Evolutionary conservation across 1,284 basidiomycete species (phyloP).

Genomic region (Schizophyllum amplum): DNA sequence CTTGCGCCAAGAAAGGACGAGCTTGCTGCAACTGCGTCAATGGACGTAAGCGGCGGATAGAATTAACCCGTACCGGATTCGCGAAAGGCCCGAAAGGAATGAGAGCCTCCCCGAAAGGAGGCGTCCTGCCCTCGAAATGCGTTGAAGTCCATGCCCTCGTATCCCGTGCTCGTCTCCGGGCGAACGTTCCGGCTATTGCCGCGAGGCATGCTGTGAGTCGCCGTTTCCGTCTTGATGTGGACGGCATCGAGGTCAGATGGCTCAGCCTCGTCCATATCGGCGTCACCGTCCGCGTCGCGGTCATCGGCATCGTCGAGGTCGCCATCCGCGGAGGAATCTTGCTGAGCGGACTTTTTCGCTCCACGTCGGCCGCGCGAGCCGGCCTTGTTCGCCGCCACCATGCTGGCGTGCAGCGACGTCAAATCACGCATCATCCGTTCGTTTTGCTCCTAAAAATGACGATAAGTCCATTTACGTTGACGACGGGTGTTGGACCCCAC

Average conservation of each 20-base stretch:
- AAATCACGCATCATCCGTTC: slow-evolving; percentile 89
- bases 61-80: too few relatives aligned
- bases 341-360: slow-evolving; percentile 1
- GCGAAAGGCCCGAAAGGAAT: too few relatives aligned
- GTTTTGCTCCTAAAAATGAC: slow-evolving; percentile 68
- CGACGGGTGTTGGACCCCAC: too few relatives aligned
- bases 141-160: slow-evolving; percentile 35
- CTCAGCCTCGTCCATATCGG: background rate
- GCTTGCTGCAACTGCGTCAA: too few relatives aligned
- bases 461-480: too few relatives aligned
- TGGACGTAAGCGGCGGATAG: too few relatives aligned
- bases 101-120: too few relatives aligned
- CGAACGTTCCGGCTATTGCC: slow-evolving; percentile 19
- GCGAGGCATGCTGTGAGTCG: too few relatives aligned
- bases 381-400: slow-evolving; percentile 66
- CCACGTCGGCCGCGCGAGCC: slow-evolving; percentile 22
- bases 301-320: background rate
- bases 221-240: background rate
- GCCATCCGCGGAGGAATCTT: background rate
- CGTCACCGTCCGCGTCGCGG: background rate
- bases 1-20: too few relatives aligned
- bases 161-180: slow-evolving; percentile 62
- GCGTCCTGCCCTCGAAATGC: too few relatives aligned
- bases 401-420: slow-evolving; percentile 76
- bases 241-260: background rate